Evolutionary conservation across 306 rosid species (phyloP), one percentile per base, ranked within the genome.

Genomic region (Fragaria ananassa): DNA sequence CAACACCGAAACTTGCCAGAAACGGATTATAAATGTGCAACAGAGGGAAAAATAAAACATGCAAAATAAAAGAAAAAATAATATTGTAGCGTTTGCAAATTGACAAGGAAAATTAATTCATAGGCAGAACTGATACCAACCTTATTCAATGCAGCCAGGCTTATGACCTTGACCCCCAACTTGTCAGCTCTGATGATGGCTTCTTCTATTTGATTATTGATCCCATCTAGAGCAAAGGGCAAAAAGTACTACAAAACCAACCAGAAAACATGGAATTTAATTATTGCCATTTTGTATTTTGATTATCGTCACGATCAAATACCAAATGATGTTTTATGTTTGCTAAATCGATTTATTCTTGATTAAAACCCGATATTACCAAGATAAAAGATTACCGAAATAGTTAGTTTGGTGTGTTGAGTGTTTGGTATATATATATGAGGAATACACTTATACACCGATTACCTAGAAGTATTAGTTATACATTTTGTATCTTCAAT

Each of bases 91-190:
- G 23, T 58, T 42, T 10, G 15, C 34, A 57, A 23, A 13, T 47
- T 47, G 51, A 57, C 63, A 23, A 21, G 15, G 67, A 61, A 61
- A 64, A 64, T 74, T 47, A 66, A 14, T 29, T 64, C 39, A 6
- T 7, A 34, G 13, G 27, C 45, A 54, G 41, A 56, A n/a, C 11
- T 12, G 7, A 37, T 19, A 66, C 91, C 79, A 51, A 96, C 99
- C 99, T 96, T 92, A 86, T 92, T 96, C 74, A 96, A 82, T 56
- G 99, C 99, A 70, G 99, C 97, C 13, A 96, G 93, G 85, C 99
- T 96, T 25, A 96, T 91, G 83, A 96, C 99, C 83, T 88, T 87
- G 31, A 96, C 92, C 2, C 99, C 99, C 62, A 92, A 70, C 76
- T 81, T 89, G 80, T 96, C 97, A 25, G 99, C 99, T 84, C 91